phyloP scores from a whole-genome alignment of 352 stramenopile genomes.

The Albugo laibachii region DNA sequence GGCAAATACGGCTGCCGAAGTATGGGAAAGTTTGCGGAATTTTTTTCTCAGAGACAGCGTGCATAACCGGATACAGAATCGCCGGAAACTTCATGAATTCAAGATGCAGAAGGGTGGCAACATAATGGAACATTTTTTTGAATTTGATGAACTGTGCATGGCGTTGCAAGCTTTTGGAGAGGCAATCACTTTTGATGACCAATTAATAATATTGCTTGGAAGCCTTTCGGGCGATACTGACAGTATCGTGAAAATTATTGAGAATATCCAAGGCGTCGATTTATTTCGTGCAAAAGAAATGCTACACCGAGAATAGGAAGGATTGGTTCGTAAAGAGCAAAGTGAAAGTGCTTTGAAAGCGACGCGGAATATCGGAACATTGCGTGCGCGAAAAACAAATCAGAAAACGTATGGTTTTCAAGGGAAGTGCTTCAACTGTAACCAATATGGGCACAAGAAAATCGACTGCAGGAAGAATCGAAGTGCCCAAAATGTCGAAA shows the following conservation, averaged over 20 bases:
- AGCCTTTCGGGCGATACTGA: neutral
- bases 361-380: neutral
- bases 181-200: neutral
- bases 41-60: neutral
- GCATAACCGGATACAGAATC: neutral
- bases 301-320: neutral
- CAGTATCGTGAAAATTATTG: conserved; percentile 1
- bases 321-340: too few species aligned
- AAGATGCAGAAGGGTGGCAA: too few species aligned
- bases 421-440: neutral
- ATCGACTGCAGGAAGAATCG: too few species aligned
- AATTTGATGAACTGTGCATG: conserved; percentile 2
- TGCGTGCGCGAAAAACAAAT: neutral
- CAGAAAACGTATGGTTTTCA: too few species aligned
- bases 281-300: neutral
- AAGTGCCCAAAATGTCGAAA: too few species aligned
- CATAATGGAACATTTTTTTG: neutral
- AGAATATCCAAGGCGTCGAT: conserved; percentile 1
- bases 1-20: neutral
- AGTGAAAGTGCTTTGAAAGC: too few species aligned
- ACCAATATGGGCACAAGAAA: too few species aligned
- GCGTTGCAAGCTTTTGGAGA: conserved; percentile 1
- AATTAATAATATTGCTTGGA: conserved; percentile 2
- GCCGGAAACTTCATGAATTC: too few species aligned
- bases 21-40: neutral